Base-by-base conservation (phyloP, 495 filamentous ascomycete genomes). In the Lophiotrema nucula region DNA sequence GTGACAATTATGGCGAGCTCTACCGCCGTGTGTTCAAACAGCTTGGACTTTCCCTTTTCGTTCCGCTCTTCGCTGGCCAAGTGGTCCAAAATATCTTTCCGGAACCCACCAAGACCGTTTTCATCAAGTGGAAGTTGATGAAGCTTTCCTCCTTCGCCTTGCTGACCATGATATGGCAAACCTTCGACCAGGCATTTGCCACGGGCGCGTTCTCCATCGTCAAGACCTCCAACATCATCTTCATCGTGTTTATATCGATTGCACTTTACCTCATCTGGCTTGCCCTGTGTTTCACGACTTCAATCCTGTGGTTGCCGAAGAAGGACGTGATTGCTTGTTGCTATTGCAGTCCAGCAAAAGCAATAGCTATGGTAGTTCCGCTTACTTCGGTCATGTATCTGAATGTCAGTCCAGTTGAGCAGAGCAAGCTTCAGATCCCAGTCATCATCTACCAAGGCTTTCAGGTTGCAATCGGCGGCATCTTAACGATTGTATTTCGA, bases 111-210 rank as follows among this genome's bases (percentile, higher is more conserved):
- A 65, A 65, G 37, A 72, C 58, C n/a, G 24, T 73, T 12, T 75
- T 73, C 44, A 46, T 64, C 19, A 58, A 71, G 5, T 74, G 67
- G 66, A 72, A 69, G 35, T 26, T 74, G 28, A 66, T 53, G 28
- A 76, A 74, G 46, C 25, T 75, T 2, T 60, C 67, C 3, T 72
- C 72, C 0, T 31, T 72, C 4, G 44, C 66, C 13, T 63, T 77
- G 0, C 54, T 77, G 1, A 55, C 68, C 0, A 61, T 77, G 19
- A 67, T 77, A 39, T 76, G 74, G 73, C 64, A 71, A 33, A 72
- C 74, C 10, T 77, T 69, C 56, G 75, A 77, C 55, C 58, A 67
- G 58, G 74, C 74, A 19, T 77, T 76, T 46, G 60, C 48, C n/a
- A 68, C 68, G 1, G 58, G 58, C 12, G 72, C 74, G 2, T 77